Evolutionary conservation across 2,329 filamentous ascomycete species (phyloP).

Genomic region (Xylariaceae sp.): DNA sequence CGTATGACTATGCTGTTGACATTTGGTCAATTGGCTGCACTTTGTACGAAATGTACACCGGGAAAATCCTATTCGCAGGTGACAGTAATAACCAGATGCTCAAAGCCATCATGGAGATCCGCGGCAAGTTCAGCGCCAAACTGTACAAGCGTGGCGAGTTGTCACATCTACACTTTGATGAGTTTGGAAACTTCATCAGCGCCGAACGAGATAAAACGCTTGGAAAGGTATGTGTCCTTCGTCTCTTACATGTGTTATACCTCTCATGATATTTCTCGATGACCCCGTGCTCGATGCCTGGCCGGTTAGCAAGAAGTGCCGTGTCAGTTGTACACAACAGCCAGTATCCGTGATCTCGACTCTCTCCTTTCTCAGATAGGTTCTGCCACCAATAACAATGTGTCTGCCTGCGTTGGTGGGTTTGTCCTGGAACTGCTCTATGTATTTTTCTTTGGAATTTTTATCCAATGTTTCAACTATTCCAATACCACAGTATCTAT

Average conservation of each 20-base stretch:
- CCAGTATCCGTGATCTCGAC: not conserved
- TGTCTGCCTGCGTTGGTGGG: not conserved
- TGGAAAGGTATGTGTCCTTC: slow-evolving; percentile 67
- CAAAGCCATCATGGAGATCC: slow-evolving; percentile 92
- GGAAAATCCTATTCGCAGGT: slow-evolving; percentile 95
- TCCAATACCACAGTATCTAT: not conserved
- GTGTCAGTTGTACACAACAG: not conserved
- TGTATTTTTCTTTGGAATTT: not conserved
- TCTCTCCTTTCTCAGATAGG: too few species aligned
- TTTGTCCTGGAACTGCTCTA: not conserved
- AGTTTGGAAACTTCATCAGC: slow-evolving; percentile 81
- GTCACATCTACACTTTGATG: slow-evolving; percentile 81
- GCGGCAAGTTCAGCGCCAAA: slow-evolving; percentile 90
- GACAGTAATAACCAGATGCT: slow-evolving; percentile 99
- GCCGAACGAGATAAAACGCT: slow-evolving; percentile 87
- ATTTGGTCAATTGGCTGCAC: slow-evolving; percentile 99
- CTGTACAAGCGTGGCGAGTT: slow-evolving; percentile 83
- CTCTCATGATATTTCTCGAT: slow-evolving; percentile 26
- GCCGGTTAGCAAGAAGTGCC: not conserved
- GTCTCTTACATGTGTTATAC: slow-evolving; percentile 33
- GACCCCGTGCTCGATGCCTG: not conserved
- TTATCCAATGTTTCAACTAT: not conserved
- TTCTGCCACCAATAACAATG: not conserved
- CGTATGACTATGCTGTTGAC: slow-evolving; percentile 92
- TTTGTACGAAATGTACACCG: slow-evolving; percentile 94